Percentiles rank a stretch among this genome's conserved stretches.
Evolutionary conservation across 129 eudicot genomes (phyloP).

Genomic region (Saposhnikovia divaricata): DNA sequence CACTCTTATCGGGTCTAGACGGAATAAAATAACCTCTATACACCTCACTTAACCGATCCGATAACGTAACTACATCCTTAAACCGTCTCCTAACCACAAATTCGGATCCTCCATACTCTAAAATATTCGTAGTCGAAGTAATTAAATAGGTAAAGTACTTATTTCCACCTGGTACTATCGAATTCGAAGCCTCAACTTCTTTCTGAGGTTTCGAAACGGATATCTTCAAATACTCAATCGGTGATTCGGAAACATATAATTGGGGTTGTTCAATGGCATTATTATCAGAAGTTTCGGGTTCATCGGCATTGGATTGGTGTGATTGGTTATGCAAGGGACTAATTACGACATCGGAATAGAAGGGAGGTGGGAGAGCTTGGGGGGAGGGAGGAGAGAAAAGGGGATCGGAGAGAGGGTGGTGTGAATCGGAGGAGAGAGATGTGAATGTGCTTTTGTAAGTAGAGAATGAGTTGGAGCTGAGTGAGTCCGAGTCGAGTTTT

Average conservation of each 20-base stretch:
- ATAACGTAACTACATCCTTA: conserved; percentile 66
- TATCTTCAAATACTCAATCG: conserved; percentile 40
- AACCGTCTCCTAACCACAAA: conserved; percentile 72
- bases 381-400: conserved; percentile 38
- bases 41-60: conserved; percentile 66
- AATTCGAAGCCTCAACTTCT: conserved; percentile 53
- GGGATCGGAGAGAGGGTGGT: conserved; percentile 73
- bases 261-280: conserved; percentile 12
- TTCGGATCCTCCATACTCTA: conserved; percentile 50
- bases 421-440: conserved; percentile 32
- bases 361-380: conserved; percentile 4
- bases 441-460: conserved; percentile 60
- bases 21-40: conserved; percentile 81
- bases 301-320: not conserved
- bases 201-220: conserved; percentile 66
- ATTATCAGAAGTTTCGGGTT: not conserved
- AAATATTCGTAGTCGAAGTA: conserved; percentile 55
- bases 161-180: conserved; percentile 72
- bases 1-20: conserved; percentile 86
- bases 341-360: conserved; percentile 29
- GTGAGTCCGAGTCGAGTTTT: conserved; percentile 27
- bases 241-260: conserved; percentile 12
- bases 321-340: conserved; percentile 21
- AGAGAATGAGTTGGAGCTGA: conserved; percentile 41
- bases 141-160: conserved; percentile 56